Percentiles rank a stretch among this genome's conserved stretches.
Evolutionary conservation across 106 monocot species (phyloP).

Genomic region (Phalaenopsis equestris): DNA sequence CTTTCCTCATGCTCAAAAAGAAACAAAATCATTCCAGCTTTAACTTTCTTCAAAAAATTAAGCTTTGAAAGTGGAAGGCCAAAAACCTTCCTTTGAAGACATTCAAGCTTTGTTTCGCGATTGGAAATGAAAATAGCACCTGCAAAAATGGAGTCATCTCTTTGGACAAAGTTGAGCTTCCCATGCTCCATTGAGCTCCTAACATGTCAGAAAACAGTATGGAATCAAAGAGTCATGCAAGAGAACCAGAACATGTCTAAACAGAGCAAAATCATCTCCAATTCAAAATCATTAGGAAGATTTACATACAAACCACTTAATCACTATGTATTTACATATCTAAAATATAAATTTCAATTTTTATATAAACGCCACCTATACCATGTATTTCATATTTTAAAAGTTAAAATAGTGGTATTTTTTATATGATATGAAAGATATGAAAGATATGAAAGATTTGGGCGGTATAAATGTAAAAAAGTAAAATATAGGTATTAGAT

Average conservation of each 20-base stretch:
- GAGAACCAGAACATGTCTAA: not conserved
- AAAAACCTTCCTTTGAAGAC: slow-evolving; percentile 45
- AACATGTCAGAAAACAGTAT: not conserved
- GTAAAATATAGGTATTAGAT: too few species aligned
- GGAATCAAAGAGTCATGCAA: not conserved
- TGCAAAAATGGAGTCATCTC: not conserved
- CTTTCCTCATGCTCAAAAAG: slow-evolving; percentile 75
- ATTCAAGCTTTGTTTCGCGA: slow-evolving; percentile 45
- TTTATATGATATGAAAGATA: too few species aligned
- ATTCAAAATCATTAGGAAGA: not conserved
- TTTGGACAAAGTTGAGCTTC: not conserved
- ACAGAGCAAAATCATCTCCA: not conserved
- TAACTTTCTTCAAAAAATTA: slow-evolving; percentile 41
- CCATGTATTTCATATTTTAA: too few species aligned
- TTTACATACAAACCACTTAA: too few species aligned
- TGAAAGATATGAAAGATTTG: too few species aligned
- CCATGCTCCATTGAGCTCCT: slow-evolving; percentile 5
- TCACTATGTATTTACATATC: too few species aligned
- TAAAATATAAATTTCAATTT: too few species aligned
- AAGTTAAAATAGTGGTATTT: too few species aligned
- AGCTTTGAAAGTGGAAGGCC: slow-evolving; percentile 38
- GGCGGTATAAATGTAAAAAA: too few species aligned
- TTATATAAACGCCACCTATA: too few species aligned
- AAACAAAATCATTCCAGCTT: slow-evolving; percentile 66
- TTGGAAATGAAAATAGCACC: slow-evolving; percentile 84